These are phyloP conservation scores for Podospora pseudoanserina DNA, from an alignment of 495 filamentous ascomycete genomes.

Conservation along the genomic window DNA sequence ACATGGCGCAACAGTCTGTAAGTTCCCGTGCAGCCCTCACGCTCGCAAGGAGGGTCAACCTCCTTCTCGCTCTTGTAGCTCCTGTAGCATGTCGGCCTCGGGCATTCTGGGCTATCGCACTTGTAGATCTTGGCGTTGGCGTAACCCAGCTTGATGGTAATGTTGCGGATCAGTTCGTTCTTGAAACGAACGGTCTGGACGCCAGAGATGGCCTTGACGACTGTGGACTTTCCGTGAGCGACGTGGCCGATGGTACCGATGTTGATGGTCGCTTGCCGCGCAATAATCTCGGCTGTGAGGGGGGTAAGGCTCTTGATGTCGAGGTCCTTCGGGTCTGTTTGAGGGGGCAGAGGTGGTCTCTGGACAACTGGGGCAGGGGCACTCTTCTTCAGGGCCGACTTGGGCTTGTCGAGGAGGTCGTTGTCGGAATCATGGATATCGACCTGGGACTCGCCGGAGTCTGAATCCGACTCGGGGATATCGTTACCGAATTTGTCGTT, in stretches of 20 bases:
- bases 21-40: slow-evolving; percentile 79
- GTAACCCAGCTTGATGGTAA: slow-evolving; percentile 99
- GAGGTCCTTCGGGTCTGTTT: slow-evolving; percentile 83
- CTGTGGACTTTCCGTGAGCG: slow-evolving; percentile 96
- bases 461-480: slow-evolving; percentile 43
- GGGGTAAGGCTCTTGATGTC: slow-evolving; percentile 75
- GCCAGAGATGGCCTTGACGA: slow-evolving; percentile 97
- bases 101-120: slow-evolving; percentile 88
- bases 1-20: slow-evolving; percentile 85
- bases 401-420: slow-evolving; percentile 42
- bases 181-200: slow-evolving; percentile 99
- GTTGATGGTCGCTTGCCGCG: slow-evolving; percentile 96
- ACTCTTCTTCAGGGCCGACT: slow-evolving; percentile 48
- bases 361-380: slow-evolving; percentile 37
- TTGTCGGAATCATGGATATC: slow-evolving; percentile 38
- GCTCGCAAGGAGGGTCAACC: slow-evolving; percentile 89
- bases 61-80: slow-evolving; percentile 99
- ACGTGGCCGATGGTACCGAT: slow-evolving; percentile 98
- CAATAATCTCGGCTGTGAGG: slow-evolving; percentile 92
- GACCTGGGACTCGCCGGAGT: slow-evolving; percentile 44
- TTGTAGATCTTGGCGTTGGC: slow-evolving; percentile 99
- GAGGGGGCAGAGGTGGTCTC: slow-evolving; percentile 66
- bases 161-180: slow-evolving; percentile 97
- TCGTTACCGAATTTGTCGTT: slow-evolving; percentile 50
- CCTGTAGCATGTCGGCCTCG: slow-evolving; percentile 89